Percentiles rank a stretch among this genome's conserved stretches.
phyloP scores from a whole-genome alignment of 2,329 filamentous ascomycete genomes.

The Atkinsonella texensis region DNA sequence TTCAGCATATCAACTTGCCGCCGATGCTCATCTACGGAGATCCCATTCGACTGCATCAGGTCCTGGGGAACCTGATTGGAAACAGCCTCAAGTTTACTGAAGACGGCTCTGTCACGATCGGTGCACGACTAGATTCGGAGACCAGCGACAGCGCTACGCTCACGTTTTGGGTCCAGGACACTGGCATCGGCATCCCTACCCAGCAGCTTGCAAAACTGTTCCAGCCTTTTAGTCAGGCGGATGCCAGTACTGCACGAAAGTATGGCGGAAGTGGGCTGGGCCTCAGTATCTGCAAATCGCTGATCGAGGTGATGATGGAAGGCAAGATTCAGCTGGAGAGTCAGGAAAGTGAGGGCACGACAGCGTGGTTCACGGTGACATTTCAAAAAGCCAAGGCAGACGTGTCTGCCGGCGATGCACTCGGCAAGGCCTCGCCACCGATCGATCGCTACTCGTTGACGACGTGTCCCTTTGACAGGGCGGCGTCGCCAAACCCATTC shows the following conservation, averaged over 20 bases:
- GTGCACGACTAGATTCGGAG: constrained; percentile 60
- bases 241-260: constrained; percentile 78
- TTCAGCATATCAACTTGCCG: constrained; percentile 60
- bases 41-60: constrained; percentile 54
- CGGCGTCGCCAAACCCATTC: constrained; percentile 31
- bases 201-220: constrained; percentile 78
- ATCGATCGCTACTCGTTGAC: constrained; percentile 22
- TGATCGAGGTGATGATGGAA: constrained; percentile 86
- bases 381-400: constrained; percentile 69
- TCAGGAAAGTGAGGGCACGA: constrained; percentile 57
- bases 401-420: constrained; percentile 43
- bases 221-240: constrained; percentile 85
- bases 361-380: constrained; percentile 66
- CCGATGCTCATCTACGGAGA: constrained; percentile 61
- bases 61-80: constrained; percentile 71
- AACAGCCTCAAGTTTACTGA: constrained; percentile 95
- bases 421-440: constrained; percentile 24
- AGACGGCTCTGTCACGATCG: constrained; percentile 73
- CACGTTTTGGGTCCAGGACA: constrained; percentile 79
- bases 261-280: constrained; percentile 88
- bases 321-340: constrained; percentile 77
- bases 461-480: constrained; percentile 24
- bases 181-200: constrained; percentile 79
- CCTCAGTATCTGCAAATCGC: constrained; percentile 85
- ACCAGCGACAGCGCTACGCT: constrained; percentile 58